Evolutionary conservation across 768 basidiomycete genomes (phyloP).

Genomic region (Jaapia argillacea): DNA sequence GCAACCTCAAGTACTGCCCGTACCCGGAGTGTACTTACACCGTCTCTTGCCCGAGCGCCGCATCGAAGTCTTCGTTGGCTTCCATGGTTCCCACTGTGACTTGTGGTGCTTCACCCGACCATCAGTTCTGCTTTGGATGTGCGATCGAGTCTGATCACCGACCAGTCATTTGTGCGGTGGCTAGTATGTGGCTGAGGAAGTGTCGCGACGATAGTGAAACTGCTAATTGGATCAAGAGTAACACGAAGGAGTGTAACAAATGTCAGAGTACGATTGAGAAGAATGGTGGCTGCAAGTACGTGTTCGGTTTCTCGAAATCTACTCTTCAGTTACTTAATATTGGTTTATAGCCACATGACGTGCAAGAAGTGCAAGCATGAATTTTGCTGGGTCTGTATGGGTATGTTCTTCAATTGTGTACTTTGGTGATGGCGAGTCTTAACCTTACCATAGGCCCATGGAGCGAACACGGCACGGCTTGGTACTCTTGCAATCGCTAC

Average conservation of each 20-base stretch:
- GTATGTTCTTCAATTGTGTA: constrained; percentile 27
- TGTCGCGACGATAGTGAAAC: constrained; percentile 97
- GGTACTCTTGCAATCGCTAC: constrained; percentile 97
- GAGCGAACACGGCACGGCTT: constrained; percentile 93
- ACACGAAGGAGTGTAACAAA: constrained; percentile 95
- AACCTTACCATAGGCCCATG: constrained; percentile 61
- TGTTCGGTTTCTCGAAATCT: constrained; percentile 14
- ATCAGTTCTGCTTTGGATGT: constrained; percentile 95
- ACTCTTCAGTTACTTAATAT: constrained; percentile 8
- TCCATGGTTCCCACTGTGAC: constrained; percentile 82
- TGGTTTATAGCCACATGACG: constrained; percentile 82
- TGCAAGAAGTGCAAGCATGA: constrained; percentile 99
- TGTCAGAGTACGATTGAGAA: constrained; percentile 99
- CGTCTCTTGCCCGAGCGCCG: constrained; percentile 80
- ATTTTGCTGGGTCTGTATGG: constrained; percentile 99
- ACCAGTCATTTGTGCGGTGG: constrained; percentile 82
- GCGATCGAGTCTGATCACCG: constrained; percentile 81
- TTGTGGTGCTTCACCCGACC: constrained; percentile 59
- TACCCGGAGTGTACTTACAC: constrained; percentile 91
- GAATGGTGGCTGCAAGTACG: constrained; percentile 99
- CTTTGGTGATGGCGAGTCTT: constrained; percentile 24
- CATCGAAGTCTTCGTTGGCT: constrained; percentile 62
- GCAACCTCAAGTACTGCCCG: constrained; percentile 87
- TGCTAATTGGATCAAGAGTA: constrained; percentile 99
- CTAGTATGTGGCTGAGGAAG: constrained; percentile 93